Evolutionary conservation across 1,284 basidiomycete genomes (phyloP).

Genomic region (Lentinula novae-zelandiae): DNA sequence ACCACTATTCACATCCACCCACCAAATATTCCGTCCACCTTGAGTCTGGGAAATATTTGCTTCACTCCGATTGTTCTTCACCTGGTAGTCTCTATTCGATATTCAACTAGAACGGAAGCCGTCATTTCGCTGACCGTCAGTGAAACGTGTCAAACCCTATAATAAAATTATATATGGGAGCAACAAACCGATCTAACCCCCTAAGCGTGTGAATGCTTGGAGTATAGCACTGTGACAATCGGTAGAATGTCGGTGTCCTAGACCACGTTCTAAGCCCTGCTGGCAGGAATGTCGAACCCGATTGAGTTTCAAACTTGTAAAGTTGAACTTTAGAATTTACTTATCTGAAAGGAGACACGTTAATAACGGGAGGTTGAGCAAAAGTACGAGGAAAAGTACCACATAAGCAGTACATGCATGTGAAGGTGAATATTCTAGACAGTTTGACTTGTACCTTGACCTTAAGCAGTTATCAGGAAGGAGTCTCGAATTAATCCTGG

Average conservation of each 20-base stretch:
- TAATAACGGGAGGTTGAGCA: not conserved
- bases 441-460: not conserved
- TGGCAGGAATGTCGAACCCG: not conserved
- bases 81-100: too few relatives aligned
- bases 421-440: too few relatives aligned
- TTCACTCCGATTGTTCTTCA: too few relatives aligned
- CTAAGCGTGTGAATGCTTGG: not conserved
- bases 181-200: not conserved
- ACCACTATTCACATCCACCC: too few relatives aligned
- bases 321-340: not conserved
- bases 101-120: too few relatives aligned
- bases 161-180: too few relatives aligned
- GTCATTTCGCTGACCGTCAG: too few relatives aligned
- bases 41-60: too few relatives aligned
- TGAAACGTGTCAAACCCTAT: too few relatives aligned
- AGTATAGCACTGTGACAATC: not conserved
- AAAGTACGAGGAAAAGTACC: not conserved
- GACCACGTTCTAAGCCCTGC: not conserved
- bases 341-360: not conserved
- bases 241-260: not conserved
- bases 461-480: not conserved
- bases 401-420: too few relatives aligned
- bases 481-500: not conserved
- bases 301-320: not conserved
- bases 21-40: too few relatives aligned